Evolutionary conservation across 1,139 yeast species (phyloP), one percentile per base, ranked within the genome.

Genomic region (Chernovozyma aurita): DNA sequence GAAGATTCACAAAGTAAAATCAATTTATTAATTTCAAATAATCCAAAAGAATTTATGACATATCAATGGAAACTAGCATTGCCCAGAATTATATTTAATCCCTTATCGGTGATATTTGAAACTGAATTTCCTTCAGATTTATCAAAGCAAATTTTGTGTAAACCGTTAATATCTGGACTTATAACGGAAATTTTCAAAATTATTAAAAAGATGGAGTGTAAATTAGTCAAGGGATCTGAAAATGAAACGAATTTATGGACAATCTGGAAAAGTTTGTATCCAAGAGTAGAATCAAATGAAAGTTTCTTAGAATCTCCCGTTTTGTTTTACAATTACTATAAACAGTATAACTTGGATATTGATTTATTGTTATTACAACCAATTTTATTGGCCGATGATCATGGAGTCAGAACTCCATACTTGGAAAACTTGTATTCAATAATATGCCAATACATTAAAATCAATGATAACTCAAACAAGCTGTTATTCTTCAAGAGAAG

Each of bases 1-100:
- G 65, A 63, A 40, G 61, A 59, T 38, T 58, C 66, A 30, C 35
- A 49, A 20, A 54, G 55, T 26, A 42, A 51, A 30, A 57, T 70
- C 18, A 71, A 70, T 30, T 68, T 73, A 33, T 64, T 76, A 43
- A 73, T 65, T 58, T 72, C 77, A 28, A 59, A 61, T 40, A 71
- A 74, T 24, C 71, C 78, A 9, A 61, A 70, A 36, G 87, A 82
- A 46, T 83, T 82, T 50, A 65, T 78, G 59, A 76, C 80, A 9
- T 79, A 77, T 47, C 95, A 87, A 58, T 87, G 96, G 96, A 80
- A 81, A 52, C 69, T 85, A 40, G 90, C 94, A 0, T 70, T 87
- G 41, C 87, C 95, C 4, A 71, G 80, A 42, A 76, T 87, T 31
- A 81, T 88, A 13, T 79, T 87, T 52, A 85, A 82, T 56, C 88